These are phyloP conservation scores for Parasitella parasitica DNA, from an alignment of 371 early-diverging fungal species.

Conservation along the genomic window DNA sequence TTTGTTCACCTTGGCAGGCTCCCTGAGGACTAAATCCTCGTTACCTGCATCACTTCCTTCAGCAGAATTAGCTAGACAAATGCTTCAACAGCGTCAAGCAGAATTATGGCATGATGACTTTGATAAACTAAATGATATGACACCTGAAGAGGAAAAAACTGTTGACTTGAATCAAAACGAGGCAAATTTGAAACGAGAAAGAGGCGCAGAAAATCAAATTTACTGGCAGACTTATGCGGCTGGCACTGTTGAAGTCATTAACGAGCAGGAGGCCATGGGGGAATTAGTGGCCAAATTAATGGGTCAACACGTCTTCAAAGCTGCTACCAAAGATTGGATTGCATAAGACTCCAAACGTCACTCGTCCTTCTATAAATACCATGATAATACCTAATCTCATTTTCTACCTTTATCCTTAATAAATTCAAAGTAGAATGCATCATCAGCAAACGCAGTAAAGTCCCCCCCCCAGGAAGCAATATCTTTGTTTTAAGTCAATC, in stretches of 20 bases:
- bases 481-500: too few relatives aligned
- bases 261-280: slow-evolving; percentile 36
- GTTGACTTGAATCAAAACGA: not conserved
- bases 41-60: slow-evolving; percentile 44
- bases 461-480: too few relatives aligned
- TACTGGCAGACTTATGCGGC: slow-evolving; percentile 46
- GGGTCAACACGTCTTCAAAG: slow-evolving; percentile 36
- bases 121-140: slow-evolving; percentile 1
- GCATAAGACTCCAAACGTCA: not conserved
- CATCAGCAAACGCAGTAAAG: too few relatives aligned
- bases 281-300: slow-evolving; percentile 30
- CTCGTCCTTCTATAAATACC: too few relatives aligned
- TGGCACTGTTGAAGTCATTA: slow-evolving; percentile 35
- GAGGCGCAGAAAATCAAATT: slow-evolving; percentile 14
- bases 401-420: too few relatives aligned
- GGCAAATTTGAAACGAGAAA: not conserved
- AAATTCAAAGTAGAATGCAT: too few relatives aligned
- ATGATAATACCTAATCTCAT: too few relatives aligned
- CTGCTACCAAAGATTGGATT: slow-evolving; percentile 23
- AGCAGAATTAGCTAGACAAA: slow-evolving; percentile 35
- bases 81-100: slow-evolving; percentile 26
- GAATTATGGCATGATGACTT: slow-evolving; percentile 24
- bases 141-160: not conserved
- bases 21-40: slow-evolving; percentile 36
- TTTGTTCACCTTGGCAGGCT: slow-evolving; percentile 39